phyloP scores from a whole-genome alignment of 345 rosid species.

The Salix viminalis region DNA sequence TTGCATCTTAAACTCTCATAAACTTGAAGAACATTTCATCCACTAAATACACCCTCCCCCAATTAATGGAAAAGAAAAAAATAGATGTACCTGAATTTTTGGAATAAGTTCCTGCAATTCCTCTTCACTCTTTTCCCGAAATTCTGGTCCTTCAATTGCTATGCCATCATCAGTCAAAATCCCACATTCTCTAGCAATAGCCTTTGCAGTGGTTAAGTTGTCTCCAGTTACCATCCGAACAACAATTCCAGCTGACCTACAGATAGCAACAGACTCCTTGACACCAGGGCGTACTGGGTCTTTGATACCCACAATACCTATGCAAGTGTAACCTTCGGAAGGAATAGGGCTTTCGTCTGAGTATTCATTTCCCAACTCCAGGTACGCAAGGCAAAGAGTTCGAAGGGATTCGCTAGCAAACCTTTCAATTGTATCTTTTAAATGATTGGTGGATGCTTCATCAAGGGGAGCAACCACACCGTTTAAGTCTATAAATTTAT shows the following conservation, averaged over 20 bases:
- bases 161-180: constrained; percentile 29
- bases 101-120: constrained; percentile 61
- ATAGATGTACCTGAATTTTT: constrained; percentile 64
- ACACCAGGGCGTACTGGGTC: constrained; percentile 38
- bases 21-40: neutral
- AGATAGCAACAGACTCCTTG: constrained; percentile 33
- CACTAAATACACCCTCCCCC: neutral
- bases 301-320: constrained; percentile 34
- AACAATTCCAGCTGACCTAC: constrained; percentile 30
- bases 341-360: constrained; percentile 54
- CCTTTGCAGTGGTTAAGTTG: constrained; percentile 33
- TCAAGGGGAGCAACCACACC: constrained; percentile 75
- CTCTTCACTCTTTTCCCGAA: constrained; percentile 24
- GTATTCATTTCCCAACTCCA: constrained; percentile 57
- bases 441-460: constrained; percentile 40
- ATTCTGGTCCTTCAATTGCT: constrained; percentile 32
- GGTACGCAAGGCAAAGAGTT: constrained; percentile 84
- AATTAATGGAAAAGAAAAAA: neutral
- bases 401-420: constrained; percentile 94
- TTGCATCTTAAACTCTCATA: neutral
- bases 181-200: constrained; percentile 37
- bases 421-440: constrained; percentile 50
- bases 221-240: constrained; percentile 35
- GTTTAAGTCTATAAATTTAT: constrained; percentile 56
- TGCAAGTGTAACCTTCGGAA: constrained; percentile 20